Base-by-base conservation (phyloP, 2,329 filamentous ascomycete genomes). In the Teratosphaeria epicoccoides region DNA sequence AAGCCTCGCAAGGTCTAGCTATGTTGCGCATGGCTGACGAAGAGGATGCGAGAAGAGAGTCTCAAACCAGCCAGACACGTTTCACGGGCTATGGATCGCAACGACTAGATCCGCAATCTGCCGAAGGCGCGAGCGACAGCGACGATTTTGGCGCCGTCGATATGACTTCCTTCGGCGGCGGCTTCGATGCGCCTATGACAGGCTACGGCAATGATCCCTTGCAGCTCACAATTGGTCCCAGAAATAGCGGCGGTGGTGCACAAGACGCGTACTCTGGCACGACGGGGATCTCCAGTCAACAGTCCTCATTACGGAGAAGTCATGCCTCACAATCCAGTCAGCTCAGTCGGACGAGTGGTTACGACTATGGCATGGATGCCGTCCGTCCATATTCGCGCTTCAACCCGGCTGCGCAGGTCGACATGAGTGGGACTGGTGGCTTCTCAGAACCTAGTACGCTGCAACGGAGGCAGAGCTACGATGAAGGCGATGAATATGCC, bases 371-470 rank as follows among this genome's bases (percentile, higher is more conserved):
- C 2, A 60, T 58, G 51, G 74, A 80, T 53, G 70, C 74, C 12
- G 73, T 79, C 2, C 78, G 81, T 60, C 77, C 80, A 3, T 83
- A 84, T 58, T 71, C 73, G 24, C 73, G 76, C 9, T 76, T 80
- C 58, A 72, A 71, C 50, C 74, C 67, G 12, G 77, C 82, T 50
- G 88, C 85, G 5, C 80, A 86, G 50, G 85, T 95, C 48, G 91
- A 97, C 68, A 89, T 88, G 46, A 86, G 82, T 47, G 90, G 87
- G 6, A 96, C 89, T n/a, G 93, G 91, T 40, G 93, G 93, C 1
- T 71, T 96, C 24, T 83, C 89, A 55, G 80, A 87, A 52, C 89
- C 90, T 2, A 81, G 76, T 47, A 76, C 75, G 6, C 79, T 71
- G 55, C 68, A 67, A 43, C 73, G 89, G 58, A 81, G 88, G 54